phyloP scores from a whole-genome alignment of 169 alveolate species.

The Babesia bovis region DNA sequence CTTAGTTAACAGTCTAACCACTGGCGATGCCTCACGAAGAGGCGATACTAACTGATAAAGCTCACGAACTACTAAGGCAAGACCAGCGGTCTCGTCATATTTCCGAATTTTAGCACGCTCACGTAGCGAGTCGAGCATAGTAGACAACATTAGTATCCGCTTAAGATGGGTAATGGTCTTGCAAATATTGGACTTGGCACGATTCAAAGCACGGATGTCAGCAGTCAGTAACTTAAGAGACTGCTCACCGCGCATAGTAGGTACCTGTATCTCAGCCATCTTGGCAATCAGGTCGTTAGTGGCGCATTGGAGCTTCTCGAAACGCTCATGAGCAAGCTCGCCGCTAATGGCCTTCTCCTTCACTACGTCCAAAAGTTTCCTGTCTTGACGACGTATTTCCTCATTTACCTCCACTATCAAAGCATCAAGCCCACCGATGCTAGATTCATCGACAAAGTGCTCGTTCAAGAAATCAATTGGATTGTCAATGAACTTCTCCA shows the following conservation, averaged over 20 bases:
- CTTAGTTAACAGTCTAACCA: conserved; percentile 27
- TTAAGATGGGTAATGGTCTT: conserved; percentile 50
- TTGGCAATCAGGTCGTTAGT: conserved; percentile 53
- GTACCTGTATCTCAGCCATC: conserved; percentile 45
- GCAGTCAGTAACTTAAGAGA: conserved; percentile 57
- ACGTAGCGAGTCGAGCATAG: conserved; percentile 52
- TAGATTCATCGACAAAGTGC: conserved; percentile 59
- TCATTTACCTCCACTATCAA: conserved; percentile 44
- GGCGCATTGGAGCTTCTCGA: conserved; percentile 56
- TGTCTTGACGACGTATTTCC: conserved; percentile 52
- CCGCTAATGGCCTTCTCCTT: conserved; percentile 60
- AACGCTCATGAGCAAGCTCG: conserved; percentile 45
- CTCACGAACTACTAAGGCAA: conserved; percentile 47
- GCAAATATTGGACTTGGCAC: conserved; percentile 61
- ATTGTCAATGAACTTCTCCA: conserved; percentile 45
- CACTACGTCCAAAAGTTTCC: conserved; percentile 33
- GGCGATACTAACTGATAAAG: conserved; percentile 30
- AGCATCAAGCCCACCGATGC: conserved; percentile 48
- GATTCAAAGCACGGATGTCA: conserved; percentile 55
- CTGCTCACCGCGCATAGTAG: conserved; percentile 47
- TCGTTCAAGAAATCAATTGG: conserved; percentile 54
- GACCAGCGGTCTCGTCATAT: conserved; percentile 48
- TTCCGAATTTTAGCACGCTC: conserved; percentile 42
- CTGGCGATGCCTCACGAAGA: conserved; percentile 58
- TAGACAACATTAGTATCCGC: conserved; percentile 50